Percentiles rank a stretch among this genome's conserved stretches.
Conservation (phyloP, 1,284 basidiomycete genomes). For the Malassezia restricta region DNA sequence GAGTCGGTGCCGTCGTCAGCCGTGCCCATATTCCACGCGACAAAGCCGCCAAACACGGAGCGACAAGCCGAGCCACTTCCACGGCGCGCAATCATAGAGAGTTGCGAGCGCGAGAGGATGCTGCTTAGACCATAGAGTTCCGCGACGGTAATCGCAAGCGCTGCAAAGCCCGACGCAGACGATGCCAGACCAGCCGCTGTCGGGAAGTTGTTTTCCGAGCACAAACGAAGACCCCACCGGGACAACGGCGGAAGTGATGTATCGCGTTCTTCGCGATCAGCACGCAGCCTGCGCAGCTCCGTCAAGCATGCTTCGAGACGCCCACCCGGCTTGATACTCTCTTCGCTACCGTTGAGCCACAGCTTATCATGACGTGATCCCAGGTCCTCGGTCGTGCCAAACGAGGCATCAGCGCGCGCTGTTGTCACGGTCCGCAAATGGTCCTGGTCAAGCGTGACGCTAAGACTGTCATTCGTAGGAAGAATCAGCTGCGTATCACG, state of each 20-base stretch:
- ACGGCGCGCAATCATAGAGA: conserved; percentile 88
- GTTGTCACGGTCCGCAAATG: conserved; percentile 88
- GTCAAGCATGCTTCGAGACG: conserved; percentile 72
- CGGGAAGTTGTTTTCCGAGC: conserved; percentile 96
- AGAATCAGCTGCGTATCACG: conserved; percentile 87
- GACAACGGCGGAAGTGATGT: conserved; percentile 36
- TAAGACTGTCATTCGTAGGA: conserved; percentile 93
- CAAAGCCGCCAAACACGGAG: conserved; percentile 90
- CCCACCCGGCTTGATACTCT: conserved; percentile 70
- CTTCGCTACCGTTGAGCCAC: conserved; percentile 88
- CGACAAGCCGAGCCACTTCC: conserved; percentile 95
- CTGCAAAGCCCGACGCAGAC: conserved; percentile 91
- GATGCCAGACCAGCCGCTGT: conserved; percentile 96
- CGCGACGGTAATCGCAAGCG: conserved; percentile 77
- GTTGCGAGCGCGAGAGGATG: conserved; percentile 53
- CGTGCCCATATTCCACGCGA: conserved; percentile 80
- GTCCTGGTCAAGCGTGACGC: conserved; percentile 91
- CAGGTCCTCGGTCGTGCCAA: conserved; percentile 48
- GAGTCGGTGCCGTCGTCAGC: conserved; percentile 67
- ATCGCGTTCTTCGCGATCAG: conserved; percentile 55
- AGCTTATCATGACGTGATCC: conserved; percentile 55
- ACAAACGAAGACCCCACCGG: conserved; percentile 54
- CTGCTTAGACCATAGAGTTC: conserved; percentile 69
- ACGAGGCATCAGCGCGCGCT: conserved; percentile 68
- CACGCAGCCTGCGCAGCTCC: conserved; percentile 70